A percentile compares a stretch with the other conserved stretches of the same genome.
Conservation (phyloP, 768 basidiomycete genomes). For the Suillus discolor region DNA sequence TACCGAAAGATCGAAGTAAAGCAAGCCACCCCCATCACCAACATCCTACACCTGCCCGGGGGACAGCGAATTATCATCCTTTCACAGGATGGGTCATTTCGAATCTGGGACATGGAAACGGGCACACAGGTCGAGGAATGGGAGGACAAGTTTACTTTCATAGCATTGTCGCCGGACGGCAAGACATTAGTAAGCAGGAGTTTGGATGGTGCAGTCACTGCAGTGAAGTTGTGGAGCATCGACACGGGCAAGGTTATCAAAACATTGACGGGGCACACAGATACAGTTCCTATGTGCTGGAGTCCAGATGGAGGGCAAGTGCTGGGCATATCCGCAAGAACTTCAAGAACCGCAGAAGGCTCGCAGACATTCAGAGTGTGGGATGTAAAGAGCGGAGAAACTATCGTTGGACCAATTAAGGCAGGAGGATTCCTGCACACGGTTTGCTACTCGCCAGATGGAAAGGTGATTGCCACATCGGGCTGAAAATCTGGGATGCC, state of each 20-base stretch:
- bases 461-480: not conserved
- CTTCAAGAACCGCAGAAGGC: no score
- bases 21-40: accelerated
- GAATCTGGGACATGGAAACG: not conserved
- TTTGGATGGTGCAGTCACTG: not conserved
- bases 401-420: not conserved
- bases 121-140: not conserved
- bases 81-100: not conserved
- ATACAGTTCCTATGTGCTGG: not conserved
- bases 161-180: not conserved
- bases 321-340: not conserved
- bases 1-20: not conserved
- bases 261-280: not conserved
- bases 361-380: not conserved
- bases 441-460: not conserved
- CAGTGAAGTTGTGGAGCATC: not conserved
- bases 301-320: not conserved
- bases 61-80: not conserved
- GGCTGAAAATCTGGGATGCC: not conserved
- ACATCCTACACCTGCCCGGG: not conserved
- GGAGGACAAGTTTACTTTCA: not conserved
- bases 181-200: not conserved
- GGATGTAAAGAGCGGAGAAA: not conserved
- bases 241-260: not conserved
- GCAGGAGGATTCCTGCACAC: not conserved